Evolutionary conservation across 345 rosid species (phyloP).

Genomic region (Geranium rotundifolium): DNA sequence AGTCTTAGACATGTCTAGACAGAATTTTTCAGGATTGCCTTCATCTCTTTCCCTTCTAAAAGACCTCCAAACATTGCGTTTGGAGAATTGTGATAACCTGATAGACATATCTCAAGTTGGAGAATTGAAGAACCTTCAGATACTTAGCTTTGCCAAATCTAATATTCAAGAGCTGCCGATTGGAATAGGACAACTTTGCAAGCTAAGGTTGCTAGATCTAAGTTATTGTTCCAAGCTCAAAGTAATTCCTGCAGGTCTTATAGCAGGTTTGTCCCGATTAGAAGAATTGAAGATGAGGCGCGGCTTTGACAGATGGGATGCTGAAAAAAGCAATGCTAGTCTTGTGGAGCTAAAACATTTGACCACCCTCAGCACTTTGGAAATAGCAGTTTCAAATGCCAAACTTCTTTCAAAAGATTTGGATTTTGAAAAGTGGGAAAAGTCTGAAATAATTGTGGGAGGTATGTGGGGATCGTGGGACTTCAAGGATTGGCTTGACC

Average conservation of each 20-base stretch:
- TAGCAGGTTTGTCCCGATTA: conserved; percentile 6
- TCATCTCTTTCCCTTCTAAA: conserved; percentile 1
- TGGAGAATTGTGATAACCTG: background rate
- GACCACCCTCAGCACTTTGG: conserved; percentile 2
- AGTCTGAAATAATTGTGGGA: too few species aligned
- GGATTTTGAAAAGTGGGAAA: background rate
- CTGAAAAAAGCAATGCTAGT: conserved; percentile 8
- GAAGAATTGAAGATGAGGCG: conserved; percentile 15
- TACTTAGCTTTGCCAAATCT: conserved; percentile 8
- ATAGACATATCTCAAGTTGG: conserved; percentile 6
- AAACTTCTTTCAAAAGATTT: conserved; percentile 4
- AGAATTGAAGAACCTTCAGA: conserved; percentile 7
- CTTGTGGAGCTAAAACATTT: conserved; percentile 12
- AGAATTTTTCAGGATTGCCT: background rate
- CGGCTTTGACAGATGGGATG: conserved; percentile 15
- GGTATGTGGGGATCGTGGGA: too few species aligned
- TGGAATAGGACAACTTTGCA: conserved; percentile 11
- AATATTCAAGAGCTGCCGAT: conserved; percentile 6
- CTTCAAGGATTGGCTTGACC: too few species aligned
- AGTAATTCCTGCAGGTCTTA: conserved; percentile 11
- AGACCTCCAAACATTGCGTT: conserved; percentile 7
- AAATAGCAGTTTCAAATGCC: conserved; percentile 3
- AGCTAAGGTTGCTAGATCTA: conserved; percentile 13
- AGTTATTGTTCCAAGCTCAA: conserved; percentile 5
- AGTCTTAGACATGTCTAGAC: conserved; percentile 4